Conservation (phyloP, 306 rosid genomes). For the Sesbania bispinosa region DNA sequence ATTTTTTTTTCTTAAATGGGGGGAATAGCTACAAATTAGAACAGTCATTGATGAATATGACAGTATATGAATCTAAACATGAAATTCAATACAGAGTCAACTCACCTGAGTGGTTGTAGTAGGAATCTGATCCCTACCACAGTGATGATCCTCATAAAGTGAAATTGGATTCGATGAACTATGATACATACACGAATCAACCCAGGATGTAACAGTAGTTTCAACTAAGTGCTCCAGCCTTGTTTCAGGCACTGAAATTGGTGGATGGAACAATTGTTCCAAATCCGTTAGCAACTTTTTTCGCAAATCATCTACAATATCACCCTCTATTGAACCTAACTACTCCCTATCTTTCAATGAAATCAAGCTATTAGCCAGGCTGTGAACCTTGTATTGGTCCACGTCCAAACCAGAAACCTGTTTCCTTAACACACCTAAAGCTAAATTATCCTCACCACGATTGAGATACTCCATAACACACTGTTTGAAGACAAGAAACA, state of each 20-base stretch:
- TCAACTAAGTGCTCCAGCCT: slow-evolving; percentile 84
- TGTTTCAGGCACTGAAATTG: slow-evolving; percentile 46
- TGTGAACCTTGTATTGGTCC: slow-evolving; percentile 51
- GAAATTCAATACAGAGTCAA: too few relatives aligned
- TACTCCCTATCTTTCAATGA: slow-evolving; percentile 40
- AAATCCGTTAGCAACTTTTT: slow-evolving; percentile 49
- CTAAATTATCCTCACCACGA: slow-evolving; percentile 55
- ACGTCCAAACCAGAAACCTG: slow-evolving; percentile 46
- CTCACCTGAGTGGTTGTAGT: slow-evolving; percentile 76
- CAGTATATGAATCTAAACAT: too few relatives aligned
- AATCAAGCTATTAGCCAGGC: slow-evolving; percentile 52
- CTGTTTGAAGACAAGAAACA: slow-evolving; percentile 66
- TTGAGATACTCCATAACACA: slow-evolving; percentile 56
- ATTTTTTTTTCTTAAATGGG: too few relatives aligned
- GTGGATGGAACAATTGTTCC: slow-evolving; percentile 70
- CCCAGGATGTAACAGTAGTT: slow-evolving; percentile 54
- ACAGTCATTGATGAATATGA: too few relatives aligned
- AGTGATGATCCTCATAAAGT: slow-evolving; percentile 68
- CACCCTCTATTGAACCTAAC: slow-evolving; percentile 36
- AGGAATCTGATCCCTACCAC: slow-evolving; percentile 73
- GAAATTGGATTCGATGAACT: slow-evolving; percentile 49
- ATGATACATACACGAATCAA: slow-evolving; percentile 76
- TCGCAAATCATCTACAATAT: slow-evolving; percentile 38
- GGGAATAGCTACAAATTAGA: too few relatives aligned
- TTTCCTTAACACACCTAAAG: slow-evolving; percentile 64